Evolutionary conservation across 2,329 filamentous ascomycete genomes (phyloP), one percentile per base, ranked within the genome.

Genomic region (Xylaria sp.): DNA sequence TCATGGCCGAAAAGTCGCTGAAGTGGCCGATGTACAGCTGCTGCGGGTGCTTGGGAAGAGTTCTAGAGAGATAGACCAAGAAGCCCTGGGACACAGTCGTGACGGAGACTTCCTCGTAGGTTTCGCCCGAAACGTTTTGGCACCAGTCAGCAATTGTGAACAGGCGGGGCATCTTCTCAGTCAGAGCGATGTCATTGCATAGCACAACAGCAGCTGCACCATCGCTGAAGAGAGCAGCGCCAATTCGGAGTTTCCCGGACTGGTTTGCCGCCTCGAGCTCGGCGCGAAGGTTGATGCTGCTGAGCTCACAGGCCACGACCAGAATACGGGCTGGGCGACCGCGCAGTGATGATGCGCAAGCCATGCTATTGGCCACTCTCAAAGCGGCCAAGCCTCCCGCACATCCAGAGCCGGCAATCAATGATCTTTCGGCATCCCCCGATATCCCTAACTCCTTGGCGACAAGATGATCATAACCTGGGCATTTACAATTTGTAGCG

Each of bases 321-420:
- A 72, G 63, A 7, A 72, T 66, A 9, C 70, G 66, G 6, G 70
- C 70, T 0, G 70, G 60, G 21, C 61, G 51, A 14, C 67, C 63
- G 4, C 66, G 63, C 9, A 66, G 47, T 2, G 67, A 33, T 1
- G 69, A 61, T 11, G 61, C 60, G 21, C 60, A 59, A 12, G 68
- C 69, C 50, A 69, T 64, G 6, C 59, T 60, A 47, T 65, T 66
- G 35, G 69, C 70, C 6, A 67, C 66, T 7, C 70, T 67, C 55
- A 72, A 56, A 45, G 73, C 68, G 15, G 75, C 71, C 4, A 78
- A 67, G 1, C 77, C 77, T 15, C 77, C 77, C 1, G 77, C 77
- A 38, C 77, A 79, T 0, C 77, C 77, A 0, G 78, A 74, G 12
- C 77, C 77, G 17, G 76, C 70, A 1, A 79, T 64, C 0, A 79